Conservation (phyloP, 2,329 filamentous ascomycete genomes). For the Fusarium floridanum region DNA sequence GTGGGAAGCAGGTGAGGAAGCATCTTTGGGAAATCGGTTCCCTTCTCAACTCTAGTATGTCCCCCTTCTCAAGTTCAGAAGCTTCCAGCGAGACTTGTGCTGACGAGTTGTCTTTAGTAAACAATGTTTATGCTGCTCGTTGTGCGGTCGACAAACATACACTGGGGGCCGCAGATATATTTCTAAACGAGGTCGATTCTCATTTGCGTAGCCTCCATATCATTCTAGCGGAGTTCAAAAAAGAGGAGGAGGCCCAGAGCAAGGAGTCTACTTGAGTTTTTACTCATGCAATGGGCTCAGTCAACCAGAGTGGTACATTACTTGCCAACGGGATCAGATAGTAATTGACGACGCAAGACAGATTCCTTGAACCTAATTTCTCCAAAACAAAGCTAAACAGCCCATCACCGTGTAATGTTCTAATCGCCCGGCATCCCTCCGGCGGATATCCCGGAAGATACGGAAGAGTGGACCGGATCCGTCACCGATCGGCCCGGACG, state of each 20-base stretch:
- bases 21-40: background rate
- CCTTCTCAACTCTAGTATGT: background rate
- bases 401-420: background rate
- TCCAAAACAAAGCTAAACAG: background rate
- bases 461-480: constrained; percentile 10
- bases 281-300: background rate
- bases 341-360: background rate
- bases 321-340: background rate
- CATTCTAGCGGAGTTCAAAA: no score
- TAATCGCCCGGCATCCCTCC: background rate
- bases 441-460: background rate
- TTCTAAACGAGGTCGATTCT: background rate
- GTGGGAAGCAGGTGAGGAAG: background rate
- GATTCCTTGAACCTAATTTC: background rate
- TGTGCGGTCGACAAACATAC: no score
- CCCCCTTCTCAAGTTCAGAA: background rate
- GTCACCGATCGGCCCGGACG: background rate
- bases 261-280: background rate
- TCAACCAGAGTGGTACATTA: background rate
- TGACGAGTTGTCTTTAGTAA: background rate
- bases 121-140: background rate
- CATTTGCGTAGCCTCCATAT: background rate
- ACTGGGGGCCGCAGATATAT: background rate
- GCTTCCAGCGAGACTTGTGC: background rate
- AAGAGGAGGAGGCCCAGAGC: background rate